Percentiles rank a stretch among this genome's conserved stretches.
Conservation (phyloP, 2,329 filamentous ascomycete species). For the Pyrenophora seminiperda region DNA sequence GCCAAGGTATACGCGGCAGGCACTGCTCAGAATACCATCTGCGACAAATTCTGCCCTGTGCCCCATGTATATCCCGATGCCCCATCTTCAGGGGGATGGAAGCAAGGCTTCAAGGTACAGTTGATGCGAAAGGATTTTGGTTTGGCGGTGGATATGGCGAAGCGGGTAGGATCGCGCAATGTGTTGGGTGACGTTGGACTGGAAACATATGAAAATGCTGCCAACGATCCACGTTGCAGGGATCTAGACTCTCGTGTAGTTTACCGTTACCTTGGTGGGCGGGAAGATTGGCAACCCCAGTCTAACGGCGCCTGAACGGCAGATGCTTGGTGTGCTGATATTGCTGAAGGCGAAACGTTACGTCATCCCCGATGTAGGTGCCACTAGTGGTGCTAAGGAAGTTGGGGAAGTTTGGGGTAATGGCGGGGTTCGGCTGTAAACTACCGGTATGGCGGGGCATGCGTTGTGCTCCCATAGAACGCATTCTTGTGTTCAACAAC, state of each 20-base stretch:
- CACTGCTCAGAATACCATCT: slow-evolving; percentile 59
- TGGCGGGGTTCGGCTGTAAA: slow-evolving; percentile 26
- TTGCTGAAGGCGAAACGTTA: no score
- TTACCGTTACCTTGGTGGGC: slow-evolving; percentile 61
- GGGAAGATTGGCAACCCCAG: slow-evolving; percentile 55
- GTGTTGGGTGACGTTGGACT: slow-evolving; percentile 58
- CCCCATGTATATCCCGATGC: slow-evolving; percentile 57
- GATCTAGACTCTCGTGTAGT: slow-evolving; percentile 64
- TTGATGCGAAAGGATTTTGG: slow-evolving; percentile 65
- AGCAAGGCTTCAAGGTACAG: slow-evolving; percentile 63
- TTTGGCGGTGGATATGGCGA: slow-evolving; percentile 61
- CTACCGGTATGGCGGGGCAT: slow-evolving; percentile 2
- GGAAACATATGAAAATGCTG: slow-evolving; percentile 58
- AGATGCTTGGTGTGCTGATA: background rate
- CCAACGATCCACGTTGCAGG: slow-evolving; percentile 57
- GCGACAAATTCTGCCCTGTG: slow-evolving; percentile 58
- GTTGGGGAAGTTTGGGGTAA: slow-evolving; percentile 35
- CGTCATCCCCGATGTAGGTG: background rate
- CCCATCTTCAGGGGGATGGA: slow-evolving; percentile 56
- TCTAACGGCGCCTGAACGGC: slow-evolving; percentile 18
- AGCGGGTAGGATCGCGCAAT: slow-evolving; percentile 56
- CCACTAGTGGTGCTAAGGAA: slow-evolving; percentile 14
- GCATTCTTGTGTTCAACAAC: no score
- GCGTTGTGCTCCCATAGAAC: no score
- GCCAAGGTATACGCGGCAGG: slow-evolving; percentile 58